These are phyloP conservation scores for Trametes villosa DNA, from an alignment of 768 basidiomycete genomes.

Conservation along the genomic window DNA sequence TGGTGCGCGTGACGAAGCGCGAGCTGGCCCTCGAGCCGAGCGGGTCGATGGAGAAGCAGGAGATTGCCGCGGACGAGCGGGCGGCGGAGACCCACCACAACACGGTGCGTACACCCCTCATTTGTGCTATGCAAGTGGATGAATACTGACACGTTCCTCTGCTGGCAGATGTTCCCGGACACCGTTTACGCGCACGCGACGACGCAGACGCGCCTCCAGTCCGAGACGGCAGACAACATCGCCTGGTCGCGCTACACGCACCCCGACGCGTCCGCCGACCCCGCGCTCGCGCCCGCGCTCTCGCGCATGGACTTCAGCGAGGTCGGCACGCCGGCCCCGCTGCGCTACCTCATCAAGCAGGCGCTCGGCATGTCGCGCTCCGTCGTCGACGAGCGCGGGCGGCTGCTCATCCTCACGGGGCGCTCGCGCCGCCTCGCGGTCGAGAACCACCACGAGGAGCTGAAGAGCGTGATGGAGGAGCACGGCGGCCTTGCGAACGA, in stretches of 20 bases:
- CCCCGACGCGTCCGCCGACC: slow-evolving; percentile 21
- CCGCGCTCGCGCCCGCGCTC: slow-evolving; percentile 40
- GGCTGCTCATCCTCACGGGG: slow-evolving; percentile 69
- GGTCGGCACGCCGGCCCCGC: slow-evolving; percentile 55
- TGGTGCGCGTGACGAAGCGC: slow-evolving; percentile 64
- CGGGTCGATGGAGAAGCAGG: slow-evolving; percentile 30
- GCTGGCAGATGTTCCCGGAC: slow-evolving; percentile 52
- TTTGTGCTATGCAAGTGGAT: not conserved
- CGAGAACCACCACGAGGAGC: slow-evolving; percentile 73
- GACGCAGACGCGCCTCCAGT: slow-evolving; percentile 71
- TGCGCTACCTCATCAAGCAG: slow-evolving; percentile 56
- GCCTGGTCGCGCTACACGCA: slow-evolving; percentile 68
- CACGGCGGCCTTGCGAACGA: slow-evolving; percentile 60
- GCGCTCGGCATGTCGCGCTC: slow-evolving; percentile 36
- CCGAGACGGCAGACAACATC: slow-evolving; percentile 84
- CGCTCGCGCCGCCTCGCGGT: slow-evolving; percentile 75
- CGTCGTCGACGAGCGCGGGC: slow-evolving; percentile 32
- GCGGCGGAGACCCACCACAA: slow-evolving; percentile 26
- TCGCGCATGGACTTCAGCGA: slow-evolving; percentile 68
- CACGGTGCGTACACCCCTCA: slow-evolving; percentile 13
- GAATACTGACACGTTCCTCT: not conserved
- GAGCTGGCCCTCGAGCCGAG: slow-evolving; percentile 34
- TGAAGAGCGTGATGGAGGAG: slow-evolving; percentile 63
- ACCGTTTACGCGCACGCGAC: slow-evolving; percentile 69
- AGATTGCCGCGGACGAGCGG: slow-evolving; percentile 32